Percentiles rank a stretch among this genome's conserved stretches.
phyloP scores from a whole-genome alignment of 1,139 yeast genomes.

The Pneumocystis wakefieldiae region DNA sequence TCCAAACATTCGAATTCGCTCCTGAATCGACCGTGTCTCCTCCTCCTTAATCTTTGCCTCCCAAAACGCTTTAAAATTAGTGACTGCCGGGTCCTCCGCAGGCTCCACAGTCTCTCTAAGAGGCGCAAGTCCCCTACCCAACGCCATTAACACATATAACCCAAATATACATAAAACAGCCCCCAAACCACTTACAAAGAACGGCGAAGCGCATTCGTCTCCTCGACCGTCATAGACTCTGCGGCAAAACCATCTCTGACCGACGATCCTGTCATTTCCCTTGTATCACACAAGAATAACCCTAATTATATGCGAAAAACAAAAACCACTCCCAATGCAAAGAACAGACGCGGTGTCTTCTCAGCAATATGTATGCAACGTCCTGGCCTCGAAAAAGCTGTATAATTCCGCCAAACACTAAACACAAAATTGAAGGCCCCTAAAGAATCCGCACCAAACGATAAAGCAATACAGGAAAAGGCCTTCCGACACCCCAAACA shows the following conservation, averaged over 20 bases:
- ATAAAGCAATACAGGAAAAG: too few relatives aligned
- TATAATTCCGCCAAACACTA: too few relatives aligned
- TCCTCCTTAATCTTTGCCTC: slow-evolving; percentile 16
- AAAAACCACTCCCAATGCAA: not conserved
- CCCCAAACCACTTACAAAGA: not conserved
- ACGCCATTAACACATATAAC: too few relatives aligned
- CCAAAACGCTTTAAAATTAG: slow-evolving; percentile 21
- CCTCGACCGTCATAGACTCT: not conserved
- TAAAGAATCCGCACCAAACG: too few relatives aligned
- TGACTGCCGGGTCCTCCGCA: slow-evolving; percentile 20
- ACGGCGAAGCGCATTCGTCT: not conserved
- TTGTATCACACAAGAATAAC: not conserved
- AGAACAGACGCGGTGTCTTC: not conserved
- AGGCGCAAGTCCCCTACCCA: not conserved
- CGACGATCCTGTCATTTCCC: not conserved
- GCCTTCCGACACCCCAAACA: too few relatives aligned
- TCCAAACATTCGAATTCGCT: not conserved
- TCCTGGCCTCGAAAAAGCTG: too few relatives aligned
- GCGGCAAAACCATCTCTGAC: not conserved
- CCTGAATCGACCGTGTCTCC: slow-evolving; percentile 3
- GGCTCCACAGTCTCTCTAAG: not conserved
- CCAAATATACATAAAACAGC: not conserved
- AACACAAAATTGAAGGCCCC: too few relatives aligned
- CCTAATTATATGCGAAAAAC: not conserved
- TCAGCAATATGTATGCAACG: too few relatives aligned